These are phyloP conservation scores for Ciborinia camelliae DNA, from an alignment of 2,329 filamentous ascomycete genomes.

Conservation along the genomic window DNA sequence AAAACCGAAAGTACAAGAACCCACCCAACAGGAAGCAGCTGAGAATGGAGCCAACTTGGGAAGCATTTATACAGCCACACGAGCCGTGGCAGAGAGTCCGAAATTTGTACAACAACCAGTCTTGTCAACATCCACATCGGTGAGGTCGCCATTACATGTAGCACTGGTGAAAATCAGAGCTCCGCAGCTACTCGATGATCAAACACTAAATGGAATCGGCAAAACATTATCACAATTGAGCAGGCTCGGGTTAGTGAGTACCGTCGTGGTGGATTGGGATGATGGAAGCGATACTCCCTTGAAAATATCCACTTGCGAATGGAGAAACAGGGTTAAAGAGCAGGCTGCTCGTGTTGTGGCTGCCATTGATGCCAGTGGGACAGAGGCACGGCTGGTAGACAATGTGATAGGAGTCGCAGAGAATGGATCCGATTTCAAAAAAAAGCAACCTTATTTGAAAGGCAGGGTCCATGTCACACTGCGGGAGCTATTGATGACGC, in stretches of 20 bases:
- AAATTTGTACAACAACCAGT: constrained; percentile 54
- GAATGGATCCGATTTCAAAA: constrained; percentile 5
- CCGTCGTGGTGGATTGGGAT: constrained; percentile 76
- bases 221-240: constrained; percentile 81
- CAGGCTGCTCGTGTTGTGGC: constrained; percentile 72
- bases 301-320: constrained; percentile 28
- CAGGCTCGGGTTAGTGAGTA: constrained; percentile 74
- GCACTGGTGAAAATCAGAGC: constrained; percentile 81
- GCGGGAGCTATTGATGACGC: constrained; percentile 57
- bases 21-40: constrained; percentile 32
- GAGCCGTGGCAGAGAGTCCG: constrained; percentile 55
- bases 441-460: constrained; percentile 18
- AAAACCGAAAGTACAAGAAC: constrained; percentile 4
- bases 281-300: constrained; percentile 36
- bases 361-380: constrained; percentile 68
- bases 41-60: constrained; percentile 56
- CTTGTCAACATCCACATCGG: constrained; percentile 28
- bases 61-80: constrained; percentile 54
- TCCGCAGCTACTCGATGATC: constrained; percentile 67
- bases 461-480: constrained; percentile 41
- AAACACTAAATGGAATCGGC: constrained; percentile 69
- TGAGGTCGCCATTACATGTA: constrained; percentile 57
- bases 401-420: constrained; percentile 40
- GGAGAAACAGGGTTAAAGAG: constrained; percentile 49
- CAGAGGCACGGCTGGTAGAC: constrained; percentile 67